phyloP scores from a whole-genome alignment of 1,139 yeast species.

The Geotrichum siamense region DNA sequence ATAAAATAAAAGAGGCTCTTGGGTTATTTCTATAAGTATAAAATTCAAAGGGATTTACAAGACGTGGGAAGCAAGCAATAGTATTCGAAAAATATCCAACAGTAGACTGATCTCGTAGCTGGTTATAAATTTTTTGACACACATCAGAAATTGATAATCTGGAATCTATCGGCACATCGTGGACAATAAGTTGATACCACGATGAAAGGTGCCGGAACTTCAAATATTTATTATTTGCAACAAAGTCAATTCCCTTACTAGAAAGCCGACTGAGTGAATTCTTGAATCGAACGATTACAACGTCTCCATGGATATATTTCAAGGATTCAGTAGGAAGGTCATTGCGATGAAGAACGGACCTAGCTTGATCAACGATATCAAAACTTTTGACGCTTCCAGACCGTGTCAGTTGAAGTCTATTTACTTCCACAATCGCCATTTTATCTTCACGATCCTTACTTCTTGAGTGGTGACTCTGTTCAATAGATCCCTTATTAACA shows the following conservation, averaged over 20 bases:
- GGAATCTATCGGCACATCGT: conserved; percentile 5
- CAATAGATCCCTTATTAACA: neutral
- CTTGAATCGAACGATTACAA: conserved; percentile 4
- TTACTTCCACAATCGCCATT: conserved; percentile 9
- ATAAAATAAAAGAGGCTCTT: conserved; percentile 9
- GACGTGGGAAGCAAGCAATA: conserved; percentile 8
- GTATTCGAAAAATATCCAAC: conserved; percentile 9
- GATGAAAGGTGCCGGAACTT: conserved; percentile 6
- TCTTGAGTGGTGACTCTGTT: conserved; percentile 5
- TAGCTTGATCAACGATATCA: neutral
- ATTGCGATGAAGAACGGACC: neutral
- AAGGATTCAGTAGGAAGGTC: conserved; percentile 4
- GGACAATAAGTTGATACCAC: conserved; percentile 13
- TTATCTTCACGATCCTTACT: conserved; percentile 10
- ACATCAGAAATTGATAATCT: neutral
- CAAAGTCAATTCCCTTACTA: neutral
- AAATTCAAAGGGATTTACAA: conserved; percentile 10
- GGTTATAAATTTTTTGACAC: neutral
- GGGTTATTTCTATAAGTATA: neutral
- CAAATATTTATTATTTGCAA: neutral
- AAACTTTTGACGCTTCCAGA: neutral
- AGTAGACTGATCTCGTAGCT: neutral
- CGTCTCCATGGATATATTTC: conserved; percentile 3
- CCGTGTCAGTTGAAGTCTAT: neutral
- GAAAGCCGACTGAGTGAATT: conserved; percentile 3